phyloP scores from a whole-genome alignment of 2,329 filamentous ascomycete species.

The Talaromyces sp. region DNA sequence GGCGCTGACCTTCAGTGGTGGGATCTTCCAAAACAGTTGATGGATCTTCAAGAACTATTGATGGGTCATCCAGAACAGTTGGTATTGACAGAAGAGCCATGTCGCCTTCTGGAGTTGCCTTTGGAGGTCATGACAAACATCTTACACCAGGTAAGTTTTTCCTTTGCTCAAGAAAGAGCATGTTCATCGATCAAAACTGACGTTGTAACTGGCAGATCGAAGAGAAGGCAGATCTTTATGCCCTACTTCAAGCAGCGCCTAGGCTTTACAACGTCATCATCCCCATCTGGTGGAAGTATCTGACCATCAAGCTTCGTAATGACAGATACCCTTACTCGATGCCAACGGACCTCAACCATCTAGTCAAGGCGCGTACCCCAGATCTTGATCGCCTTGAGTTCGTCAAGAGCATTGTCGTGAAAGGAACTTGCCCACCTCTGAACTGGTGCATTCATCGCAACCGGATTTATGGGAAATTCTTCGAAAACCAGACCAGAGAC shows the following conservation, averaged over 20 bases:
- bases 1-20: not conserved
- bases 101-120: not conserved
- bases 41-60: not conserved
- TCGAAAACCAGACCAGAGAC: not conserved
- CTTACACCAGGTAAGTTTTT: not conserved
- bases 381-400: not conserved
- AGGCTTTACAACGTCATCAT: conserved; percentile 3
- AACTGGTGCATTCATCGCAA: conserved; percentile 2
- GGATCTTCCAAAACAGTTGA: not conserved
- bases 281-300: not conserved
- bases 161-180: not conserved
- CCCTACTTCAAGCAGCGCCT: conserved; percentile 1
- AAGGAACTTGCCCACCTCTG: not conserved
- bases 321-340: not conserved
- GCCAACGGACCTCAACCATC: not conserved
- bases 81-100: not conserved
- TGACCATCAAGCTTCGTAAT: conserved; percentile 2
- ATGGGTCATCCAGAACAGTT: not conserved
- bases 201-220: not conserved
- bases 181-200: not conserved
- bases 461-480: not conserved
- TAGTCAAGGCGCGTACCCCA: not conserved
- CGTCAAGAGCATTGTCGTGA: not conserved
- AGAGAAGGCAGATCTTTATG: not conserved
- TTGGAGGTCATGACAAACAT: conserved; percentile 9